These are phyloP conservation scores for Rhizopus microsporus DNA, from an alignment of 371 early-diverging fungal genomes.

Conservation along the genomic window DNA sequence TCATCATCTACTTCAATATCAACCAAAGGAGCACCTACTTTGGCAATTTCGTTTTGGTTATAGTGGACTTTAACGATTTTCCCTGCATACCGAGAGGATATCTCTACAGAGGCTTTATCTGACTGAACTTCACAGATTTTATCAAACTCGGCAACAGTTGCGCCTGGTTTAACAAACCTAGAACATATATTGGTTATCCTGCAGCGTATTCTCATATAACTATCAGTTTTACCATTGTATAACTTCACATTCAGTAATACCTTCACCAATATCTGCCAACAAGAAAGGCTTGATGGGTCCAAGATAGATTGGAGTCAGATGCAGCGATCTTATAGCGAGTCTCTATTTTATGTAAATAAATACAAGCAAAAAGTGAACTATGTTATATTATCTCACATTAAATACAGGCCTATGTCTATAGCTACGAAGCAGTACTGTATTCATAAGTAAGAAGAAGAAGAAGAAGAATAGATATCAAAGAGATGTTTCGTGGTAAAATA, in stretches of 20 bases:
- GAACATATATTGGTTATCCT: background rate
- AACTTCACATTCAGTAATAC: constrained; percentile 95
- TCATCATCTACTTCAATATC: constrained; percentile 82
- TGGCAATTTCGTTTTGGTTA: constrained; percentile 85
- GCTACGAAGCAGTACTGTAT: no score
- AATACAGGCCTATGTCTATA: no score
- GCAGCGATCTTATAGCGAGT: no score
- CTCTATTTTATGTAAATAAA: no score
- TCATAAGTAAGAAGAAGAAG: no score
- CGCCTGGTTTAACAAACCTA: constrained; percentile 92
- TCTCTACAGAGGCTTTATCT: constrained; percentile 98
- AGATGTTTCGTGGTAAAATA: no score
- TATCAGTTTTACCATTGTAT: constrained; percentile 83
- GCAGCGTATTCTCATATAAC: background rate
- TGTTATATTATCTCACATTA: no score
- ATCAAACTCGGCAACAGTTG: constrained; percentile 86
- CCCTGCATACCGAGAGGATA: constrained; percentile 93
- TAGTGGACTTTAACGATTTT: constrained; percentile 78
- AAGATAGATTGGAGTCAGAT: background rate
- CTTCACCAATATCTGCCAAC: constrained; percentile 97
- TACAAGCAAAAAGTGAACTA: no score
- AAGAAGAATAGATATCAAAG: no score
- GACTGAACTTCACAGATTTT: constrained; percentile 97
- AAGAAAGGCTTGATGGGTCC: constrained; percentile 69
- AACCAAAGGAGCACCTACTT: constrained; percentile 90